A percentile compares a stretch with the other conserved stretches of the same genome.
These are phyloP conservation scores for Pulveroboletus sp. DNA, from an alignment of 768 basidiomycete genomes.

Conservation along the genomic window DNA sequence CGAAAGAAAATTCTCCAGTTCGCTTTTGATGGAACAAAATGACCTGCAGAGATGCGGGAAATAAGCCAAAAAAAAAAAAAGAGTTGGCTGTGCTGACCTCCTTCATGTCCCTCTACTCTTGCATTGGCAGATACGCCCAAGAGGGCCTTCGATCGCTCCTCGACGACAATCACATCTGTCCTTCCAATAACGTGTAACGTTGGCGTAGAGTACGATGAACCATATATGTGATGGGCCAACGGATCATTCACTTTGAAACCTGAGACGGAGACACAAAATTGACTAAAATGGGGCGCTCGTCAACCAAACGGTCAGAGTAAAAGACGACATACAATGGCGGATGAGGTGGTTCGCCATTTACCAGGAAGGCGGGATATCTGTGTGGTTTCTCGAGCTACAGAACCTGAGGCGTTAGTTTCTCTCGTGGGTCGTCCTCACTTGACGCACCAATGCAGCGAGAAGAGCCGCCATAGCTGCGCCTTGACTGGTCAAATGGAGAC, in stretches of 20 bases:
- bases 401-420: not conserved
- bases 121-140: conserved; percentile 49
- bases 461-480: conserved; percentile 74
- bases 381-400: conserved; percentile 51
- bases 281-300: conserved; percentile 32
- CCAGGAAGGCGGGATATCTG: conserved; percentile 52
- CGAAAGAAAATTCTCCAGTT: conserved; percentile 73
- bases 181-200: conserved; percentile 77
- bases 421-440: not conserved
- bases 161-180: conserved; percentile 68
- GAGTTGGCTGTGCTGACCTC: conserved; percentile 49
- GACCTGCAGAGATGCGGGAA: conserved; percentile 43
- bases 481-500: conserved; percentile 43
- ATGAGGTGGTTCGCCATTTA: conserved; percentile 61
- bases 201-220: conserved; percentile 54
- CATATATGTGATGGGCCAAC: conserved; percentile 46
- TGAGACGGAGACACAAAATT: conserved; percentile 72
- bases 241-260: conserved; percentile 57
- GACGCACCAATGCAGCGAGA: conserved; percentile 60
- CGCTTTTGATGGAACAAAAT: conserved; percentile 77
- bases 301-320: not conserved
- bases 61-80: not conserved
- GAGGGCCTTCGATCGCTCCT: conserved; percentile 59
- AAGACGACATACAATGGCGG: conserved; percentile 58
- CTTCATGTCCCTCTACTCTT: conserved; percentile 72